Percentiles rank a stretch among this genome's conserved stretches.
Conservation (phyloP, 495 filamentous ascomycete genomes). For the Pyrenula aspistea region DNA sequence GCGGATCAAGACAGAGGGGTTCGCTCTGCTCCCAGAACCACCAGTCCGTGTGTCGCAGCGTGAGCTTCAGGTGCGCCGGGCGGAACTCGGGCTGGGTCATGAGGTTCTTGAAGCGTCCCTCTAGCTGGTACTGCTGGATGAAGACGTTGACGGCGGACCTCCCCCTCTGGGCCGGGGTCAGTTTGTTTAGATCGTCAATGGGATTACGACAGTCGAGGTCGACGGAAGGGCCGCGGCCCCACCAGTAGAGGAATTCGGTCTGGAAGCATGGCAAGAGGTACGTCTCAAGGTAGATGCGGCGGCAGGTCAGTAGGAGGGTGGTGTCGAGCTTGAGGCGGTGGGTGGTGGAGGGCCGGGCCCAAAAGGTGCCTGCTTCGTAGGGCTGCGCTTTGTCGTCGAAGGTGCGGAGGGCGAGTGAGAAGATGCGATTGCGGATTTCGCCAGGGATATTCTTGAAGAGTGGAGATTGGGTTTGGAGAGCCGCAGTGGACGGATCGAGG, state of each 20-base stretch:
- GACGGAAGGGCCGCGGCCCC: slow-evolving; percentile 1
- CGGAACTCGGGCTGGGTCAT: not conserved
- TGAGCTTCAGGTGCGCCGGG: slow-evolving; percentile 11
- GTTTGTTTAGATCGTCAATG: not conserved
- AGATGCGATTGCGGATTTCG: slow-evolving; percentile 20
- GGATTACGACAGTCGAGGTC: not conserved
- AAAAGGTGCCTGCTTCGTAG: slow-evolving; percentile 9
- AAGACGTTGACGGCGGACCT: slow-evolving; percentile 13
- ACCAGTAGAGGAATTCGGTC: slow-evolving; percentile 13
- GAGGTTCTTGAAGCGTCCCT: slow-evolving; percentile 1
- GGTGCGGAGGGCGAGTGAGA: slow-evolving; percentile 14
- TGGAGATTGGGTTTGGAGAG: slow-evolving; percentile 11
- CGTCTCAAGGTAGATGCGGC: slow-evolving; percentile 16
- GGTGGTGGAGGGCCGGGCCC: slow-evolving; percentile 15
- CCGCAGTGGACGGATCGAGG: not conserved
- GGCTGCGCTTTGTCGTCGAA: slow-evolving; percentile 10
- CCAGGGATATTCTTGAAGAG: slow-evolving; percentile 17
- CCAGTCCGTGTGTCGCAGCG: slow-evolving; percentile 21
- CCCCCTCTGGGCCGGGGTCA: slow-evolving; percentile 4
- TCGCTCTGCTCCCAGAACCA: slow-evolving; percentile 16
- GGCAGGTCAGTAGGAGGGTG: slow-evolving; percentile 16
- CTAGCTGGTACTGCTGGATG: slow-evolving; percentile 15
- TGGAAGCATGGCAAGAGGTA: slow-evolving; percentile 14
- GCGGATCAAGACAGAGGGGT: slow-evolving; percentile 10
- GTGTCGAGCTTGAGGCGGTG: slow-evolving; percentile 12